These are phyloP conservation scores for Albizia julibrissin DNA, from an alignment of 306 rosid species.

Conservation along the genomic window DNA sequence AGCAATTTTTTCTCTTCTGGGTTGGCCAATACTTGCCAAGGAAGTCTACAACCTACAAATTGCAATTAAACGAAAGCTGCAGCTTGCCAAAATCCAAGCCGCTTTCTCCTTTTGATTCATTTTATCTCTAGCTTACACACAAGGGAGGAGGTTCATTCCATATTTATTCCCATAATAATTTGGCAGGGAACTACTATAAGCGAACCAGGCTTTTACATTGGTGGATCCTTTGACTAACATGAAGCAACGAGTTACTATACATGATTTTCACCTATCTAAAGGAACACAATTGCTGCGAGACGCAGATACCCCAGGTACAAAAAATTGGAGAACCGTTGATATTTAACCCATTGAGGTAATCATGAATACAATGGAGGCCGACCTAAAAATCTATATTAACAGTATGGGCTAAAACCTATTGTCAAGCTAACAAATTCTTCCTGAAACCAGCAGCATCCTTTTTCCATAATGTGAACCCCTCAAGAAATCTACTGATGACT, in stretches of 20 bases:
- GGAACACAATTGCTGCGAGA: slow-evolving; percentile 35
- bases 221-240: slow-evolving; percentile 27
- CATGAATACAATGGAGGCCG: slow-evolving; percentile 37
- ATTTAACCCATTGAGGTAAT: slow-evolving; percentile 36
- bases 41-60: too few relatives aligned
- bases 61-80: background rate
- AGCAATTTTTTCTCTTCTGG: too few relatives aligned
- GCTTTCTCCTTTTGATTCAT: background rate
- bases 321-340: slow-evolving; percentile 34
- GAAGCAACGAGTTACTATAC: slow-evolving; percentile 52
- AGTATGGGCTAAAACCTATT: slow-evolving; percentile 48
- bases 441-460: slow-evolving; percentile 41
- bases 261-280: slow-evolving; percentile 42
- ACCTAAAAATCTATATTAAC: slow-evolving; percentile 55
- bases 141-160: background rate
- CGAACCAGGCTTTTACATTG: slow-evolving; percentile 10
- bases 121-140: background rate
- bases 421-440: slow-evolving; percentile 32
- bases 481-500: slow-evolving; percentile 60
- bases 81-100: background rate
- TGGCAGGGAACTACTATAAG: background rate
- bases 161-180: background rate
- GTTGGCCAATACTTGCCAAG: too few relatives aligned
- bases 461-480: slow-evolving; percentile 33
- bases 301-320: slow-evolving; percentile 32